Evolutionary conservation across 169 alveolate species (phyloP).

Genomic region (Plasmodium inui): DNA sequence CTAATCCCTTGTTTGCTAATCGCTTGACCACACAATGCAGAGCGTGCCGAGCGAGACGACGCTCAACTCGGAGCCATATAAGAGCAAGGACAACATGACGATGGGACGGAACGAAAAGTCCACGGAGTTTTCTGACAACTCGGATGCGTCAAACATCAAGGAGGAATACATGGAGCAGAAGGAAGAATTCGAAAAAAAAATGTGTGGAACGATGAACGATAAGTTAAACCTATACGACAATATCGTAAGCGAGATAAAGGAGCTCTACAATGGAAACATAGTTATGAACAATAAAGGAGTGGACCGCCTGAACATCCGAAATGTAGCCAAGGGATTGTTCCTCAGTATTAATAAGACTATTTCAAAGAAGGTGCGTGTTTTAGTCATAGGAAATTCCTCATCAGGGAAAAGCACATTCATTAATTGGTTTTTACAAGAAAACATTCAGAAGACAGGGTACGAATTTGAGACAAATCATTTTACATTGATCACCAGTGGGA

Average conservation of each 20-base stretch:
- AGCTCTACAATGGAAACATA: constrained; percentile 60
- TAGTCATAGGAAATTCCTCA: constrained; percentile 87
- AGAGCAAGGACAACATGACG: constrained; percentile 6
- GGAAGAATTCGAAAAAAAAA: constrained; percentile 37
- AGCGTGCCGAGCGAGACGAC: constrained; percentile 64
- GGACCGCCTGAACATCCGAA: neutral
- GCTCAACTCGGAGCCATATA: constrained; percentile 31
- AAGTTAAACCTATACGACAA: constrained; percentile 46
- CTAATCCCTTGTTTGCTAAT: neutral
- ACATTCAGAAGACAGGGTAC: constrained; percentile 83
- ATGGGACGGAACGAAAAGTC: constrained; percentile 26
- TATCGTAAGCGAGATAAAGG: constrained; percentile 62
- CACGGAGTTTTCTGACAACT: constrained; percentile 31
- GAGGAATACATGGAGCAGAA: constrained; percentile 12
- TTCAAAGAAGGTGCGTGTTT: constrained; percentile 74
- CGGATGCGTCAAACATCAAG: constrained; percentile 27
- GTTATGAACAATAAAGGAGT: constrained; percentile 64
- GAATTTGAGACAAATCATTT: constrained; percentile 86
- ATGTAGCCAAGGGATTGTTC: constrained; percentile 2
- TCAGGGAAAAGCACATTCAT: constrained; percentile 88
- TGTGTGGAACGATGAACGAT: constrained; percentile 43
- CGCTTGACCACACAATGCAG: constrained; percentile 9
- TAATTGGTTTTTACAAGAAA: constrained; percentile 85
- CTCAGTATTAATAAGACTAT: constrained; percentile 25
- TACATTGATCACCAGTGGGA: constrained; percentile 83